Evolutionary conservation across 2,329 filamentous ascomycete species (phyloP), one percentile per base, ranked within the genome.

Genomic region (Alternaria viburni): DNA sequence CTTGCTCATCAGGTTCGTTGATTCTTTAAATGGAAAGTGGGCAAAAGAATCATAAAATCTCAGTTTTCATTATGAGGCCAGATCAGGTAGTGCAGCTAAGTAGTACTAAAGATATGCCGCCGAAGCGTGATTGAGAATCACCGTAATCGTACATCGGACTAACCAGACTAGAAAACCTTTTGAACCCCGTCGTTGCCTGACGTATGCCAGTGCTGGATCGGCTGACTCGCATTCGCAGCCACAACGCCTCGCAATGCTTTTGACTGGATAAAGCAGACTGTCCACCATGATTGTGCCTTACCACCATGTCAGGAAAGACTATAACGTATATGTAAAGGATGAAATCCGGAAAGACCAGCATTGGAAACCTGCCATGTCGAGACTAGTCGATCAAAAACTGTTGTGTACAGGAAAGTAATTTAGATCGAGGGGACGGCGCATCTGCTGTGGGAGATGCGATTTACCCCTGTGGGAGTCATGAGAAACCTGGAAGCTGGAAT

Each of bases 401-500:
- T 28, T 30, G 13, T 44, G 30, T 46, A 36, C 9, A 41, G 19
- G 46, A 45, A 54, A 19, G 13, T 25, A 17, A 43, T 45, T 51
- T 6, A 52, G 32, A 15, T 51, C 32, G 15, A 12, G 21, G 19
- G 17, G 36, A 9, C 8, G 54, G 19, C 32, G 26, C 12, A 32
- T n/a, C 17, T 41, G 44, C 36, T 32, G 36, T 54, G 32, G 19
- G 36, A 30, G 25, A 45, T 10, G 54, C 23, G 5, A 11, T 7
- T 49, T n/a, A 52, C 19, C n/a, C 23, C 25, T 19, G 28, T 32
- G 13, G 30, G 43, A 25, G 32, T 60, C 45, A 61, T 69, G 62
- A 70, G 44, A 74, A 74, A 3, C 76, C 75, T 23, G 78, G 77
- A 25, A 80, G 68, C 41, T 83, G 84, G 70, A 87, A 87, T 9